Evolutionary conservation across 495 filamentous ascomycete genomes (phyloP), one percentile per base, ranked within the genome.

Genomic region (Penicillium steckii): DNA sequence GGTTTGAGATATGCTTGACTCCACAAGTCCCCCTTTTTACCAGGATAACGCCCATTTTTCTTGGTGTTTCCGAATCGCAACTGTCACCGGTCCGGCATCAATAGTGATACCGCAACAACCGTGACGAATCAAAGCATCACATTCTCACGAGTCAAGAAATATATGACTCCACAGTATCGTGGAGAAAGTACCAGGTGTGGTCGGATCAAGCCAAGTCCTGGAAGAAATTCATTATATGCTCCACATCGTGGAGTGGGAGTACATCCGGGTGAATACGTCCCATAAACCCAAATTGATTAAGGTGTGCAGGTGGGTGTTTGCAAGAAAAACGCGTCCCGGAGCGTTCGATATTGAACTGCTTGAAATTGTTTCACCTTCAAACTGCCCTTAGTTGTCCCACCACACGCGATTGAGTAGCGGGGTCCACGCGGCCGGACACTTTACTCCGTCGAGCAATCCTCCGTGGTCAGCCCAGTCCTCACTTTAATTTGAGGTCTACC

Each of bases 351-450:
- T 50, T 53, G 29, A 37, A 26, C 26, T 40, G 54, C 46, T 15
- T 59, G 61, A 55, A 51, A 25, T 43, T 57, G 60, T 64, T 56
- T 64, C 61, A 64, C 26, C 21, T 42, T 48, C 8, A 18, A 12
- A 41, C 38, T 41, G 8, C 43, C 25, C 45, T 32, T 44, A n/a
- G 30, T 4, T 22, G 57, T 48, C 52, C 61, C 61, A 64, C 60
- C 22, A n/a, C 44, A 17, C 56, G 30, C 32, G 17, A 53, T 56
- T 19, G 24, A 59, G 51, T 53, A 46, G 38, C 21, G 15, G 37
- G 44, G 1, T 43, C 43, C 29, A 40, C 21, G 17, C 22, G 12
- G 18, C 43, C 58, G 50, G 50, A 21, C 29, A 23, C 27, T 52
- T 55, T 44, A 50, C 59, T 62, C 18, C 12, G 48, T 38, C 29